Conservation (phyloP, 106 monocot species). For the Allium cepa region DNA sequence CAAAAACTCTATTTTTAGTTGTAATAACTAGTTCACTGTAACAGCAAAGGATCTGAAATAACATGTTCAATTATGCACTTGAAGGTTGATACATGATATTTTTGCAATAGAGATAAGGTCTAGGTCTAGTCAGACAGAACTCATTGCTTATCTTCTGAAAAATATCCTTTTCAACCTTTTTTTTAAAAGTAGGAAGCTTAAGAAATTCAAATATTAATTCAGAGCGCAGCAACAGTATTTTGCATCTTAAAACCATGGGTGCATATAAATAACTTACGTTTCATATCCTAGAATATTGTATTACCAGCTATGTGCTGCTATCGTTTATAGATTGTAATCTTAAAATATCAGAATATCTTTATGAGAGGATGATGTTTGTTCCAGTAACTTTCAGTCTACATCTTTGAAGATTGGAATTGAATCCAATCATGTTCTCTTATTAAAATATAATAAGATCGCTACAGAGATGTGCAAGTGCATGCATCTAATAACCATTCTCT, state of each 20-base stretch:
- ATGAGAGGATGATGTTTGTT: neutral
- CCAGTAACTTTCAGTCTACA: constrained; percentile 21
- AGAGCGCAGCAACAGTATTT: neutral
- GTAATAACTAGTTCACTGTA: no score
- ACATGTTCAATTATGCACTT: no score
- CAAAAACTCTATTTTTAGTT: no score
- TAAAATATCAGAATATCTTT: neutral
- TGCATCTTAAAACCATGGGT: neutral
- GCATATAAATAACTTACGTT: neutral
- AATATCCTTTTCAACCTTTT: neutral
- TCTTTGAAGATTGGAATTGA: constrained; percentile 22
- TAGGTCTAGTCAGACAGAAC: neutral
- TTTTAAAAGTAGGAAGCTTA: neutral
- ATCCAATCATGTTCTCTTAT: constrained; percentile 12
- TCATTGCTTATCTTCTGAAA: neutral
- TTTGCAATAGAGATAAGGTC: no score
- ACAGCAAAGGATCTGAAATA: no score
- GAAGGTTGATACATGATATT: no score
- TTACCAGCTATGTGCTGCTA: neutral
- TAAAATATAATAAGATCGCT: constrained; percentile 11
- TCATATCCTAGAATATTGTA: no score
- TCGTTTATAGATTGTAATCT: neutral
- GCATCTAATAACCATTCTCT: constrained; percentile 3
- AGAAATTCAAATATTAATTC: neutral
- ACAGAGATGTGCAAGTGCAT: constrained; percentile 13